A percentile compares a stretch with the other conserved stretches of the same genome.
phyloP scores from a whole-genome alignment of 2,329 filamentous ascomycete species.

The Alternaria ethzedia region DNA sequence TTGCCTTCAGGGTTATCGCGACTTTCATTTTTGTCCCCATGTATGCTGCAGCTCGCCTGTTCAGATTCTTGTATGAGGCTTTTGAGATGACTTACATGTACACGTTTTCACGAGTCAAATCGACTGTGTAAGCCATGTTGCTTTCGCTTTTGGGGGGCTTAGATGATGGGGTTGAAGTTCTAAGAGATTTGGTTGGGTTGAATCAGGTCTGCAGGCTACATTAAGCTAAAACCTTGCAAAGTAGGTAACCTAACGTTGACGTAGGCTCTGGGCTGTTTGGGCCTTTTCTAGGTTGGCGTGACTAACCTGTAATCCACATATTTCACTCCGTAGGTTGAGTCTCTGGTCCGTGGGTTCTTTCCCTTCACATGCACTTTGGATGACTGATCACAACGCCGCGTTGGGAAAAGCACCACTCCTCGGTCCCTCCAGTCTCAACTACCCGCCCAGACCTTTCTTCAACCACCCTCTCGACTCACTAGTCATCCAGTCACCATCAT shows the following conservation, averaged over 20 bases:
- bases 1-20: neutral
- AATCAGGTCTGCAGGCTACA: neutral
- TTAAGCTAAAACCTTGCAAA: fast-evolving
- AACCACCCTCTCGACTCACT: neutral
- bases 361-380: neutral
- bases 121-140: neutral
- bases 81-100: neutral
- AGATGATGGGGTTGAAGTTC: neutral
- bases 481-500: neutral
- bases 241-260: neutral
- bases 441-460: neutral
- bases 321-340: neutral
- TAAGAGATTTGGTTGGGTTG: neutral
- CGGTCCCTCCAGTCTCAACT: neutral
- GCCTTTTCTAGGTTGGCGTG: neutral
- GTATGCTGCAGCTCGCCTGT: neutral
- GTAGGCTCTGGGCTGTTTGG: neutral
- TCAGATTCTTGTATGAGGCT: neutral
- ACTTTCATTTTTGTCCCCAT: neutral
- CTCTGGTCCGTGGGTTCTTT: neutral
- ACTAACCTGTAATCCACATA: neutral
- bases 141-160: neutral
- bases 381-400: neutral
- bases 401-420: neutral
- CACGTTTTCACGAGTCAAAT: neutral